Conservation (phyloP, 495 filamentous ascomycete species). For the Tuber melanosporum region DNA sequence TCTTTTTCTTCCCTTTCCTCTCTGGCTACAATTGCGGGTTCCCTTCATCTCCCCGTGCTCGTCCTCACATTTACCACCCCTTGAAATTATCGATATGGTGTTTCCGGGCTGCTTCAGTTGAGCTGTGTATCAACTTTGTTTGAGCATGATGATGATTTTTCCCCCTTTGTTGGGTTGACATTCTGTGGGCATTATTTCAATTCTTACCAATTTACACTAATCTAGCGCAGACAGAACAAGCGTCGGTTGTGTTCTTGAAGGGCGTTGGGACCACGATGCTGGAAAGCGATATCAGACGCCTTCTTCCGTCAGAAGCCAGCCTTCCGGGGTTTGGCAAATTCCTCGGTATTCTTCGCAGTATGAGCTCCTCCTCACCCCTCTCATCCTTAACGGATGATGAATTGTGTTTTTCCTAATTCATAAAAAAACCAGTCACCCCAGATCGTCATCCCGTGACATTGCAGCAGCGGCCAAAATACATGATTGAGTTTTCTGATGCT, state of each 20-base stretch:
- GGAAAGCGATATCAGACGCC: conserved; percentile 36
- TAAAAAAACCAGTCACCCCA: not conserved
- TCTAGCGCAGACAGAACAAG: not conserved
- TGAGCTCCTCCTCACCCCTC: conserved; percentile 1
- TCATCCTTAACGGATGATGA: not conserved
- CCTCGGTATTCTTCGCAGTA: conserved; percentile 32
- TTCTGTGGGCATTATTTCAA: not conserved
- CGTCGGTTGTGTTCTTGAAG: conserved; percentile 29
- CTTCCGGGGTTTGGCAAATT: conserved; percentile 33
- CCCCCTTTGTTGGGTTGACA: not conserved
- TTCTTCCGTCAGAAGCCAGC: conserved; percentile 28
- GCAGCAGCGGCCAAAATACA: not conserved
- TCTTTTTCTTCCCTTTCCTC: not conserved
- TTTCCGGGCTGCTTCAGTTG: conserved; percentile 5
- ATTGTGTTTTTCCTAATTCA: conserved; percentile 6
- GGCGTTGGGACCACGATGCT: conserved; percentile 35
- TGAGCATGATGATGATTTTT: conserved; percentile 3
- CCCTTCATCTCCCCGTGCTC: not conserved
- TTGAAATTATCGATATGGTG: not conserved
- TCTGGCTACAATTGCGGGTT: not conserved
- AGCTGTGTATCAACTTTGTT: not conserved
- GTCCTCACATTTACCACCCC: not conserved
- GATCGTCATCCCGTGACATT: conserved; percentile 1
- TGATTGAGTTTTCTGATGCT: conserved; percentile 4
- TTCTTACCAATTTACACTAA: not conserved